phyloP scores from a whole-genome alignment of 2,329 filamentous ascomycete genomes.

The Fusarium staphyleae region DNA sequence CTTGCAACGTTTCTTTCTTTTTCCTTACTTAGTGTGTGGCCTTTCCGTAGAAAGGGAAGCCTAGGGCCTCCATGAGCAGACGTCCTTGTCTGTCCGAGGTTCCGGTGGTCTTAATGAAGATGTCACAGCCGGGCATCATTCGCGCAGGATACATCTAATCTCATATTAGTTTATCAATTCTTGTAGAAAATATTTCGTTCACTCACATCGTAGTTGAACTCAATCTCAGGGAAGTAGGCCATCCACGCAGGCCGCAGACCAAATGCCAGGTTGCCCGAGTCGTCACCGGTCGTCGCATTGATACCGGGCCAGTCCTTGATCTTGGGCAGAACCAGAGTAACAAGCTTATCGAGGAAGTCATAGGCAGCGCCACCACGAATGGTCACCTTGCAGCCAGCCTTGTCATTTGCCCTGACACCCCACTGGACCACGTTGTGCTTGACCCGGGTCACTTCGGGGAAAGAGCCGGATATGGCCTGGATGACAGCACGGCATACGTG shows the following conservation, averaged over 20 bases:
- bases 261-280: constrained; percentile 84
- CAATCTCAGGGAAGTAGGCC: constrained; percentile 89
- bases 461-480: constrained; percentile 83
- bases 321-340: constrained; percentile 89
- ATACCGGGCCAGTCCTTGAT: constrained; percentile 95
- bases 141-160: constrained; percentile 64
- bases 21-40: constrained; percentile 50
- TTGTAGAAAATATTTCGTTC: neutral
- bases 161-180: constrained; percentile 15
- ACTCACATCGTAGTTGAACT: constrained; percentile 92
- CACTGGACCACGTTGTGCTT: constrained; percentile 77
- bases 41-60: constrained; percentile 80
- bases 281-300: constrained; percentile 74
- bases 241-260: constrained; percentile 80
- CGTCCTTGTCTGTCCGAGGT: constrained; percentile 85
- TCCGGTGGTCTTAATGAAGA: constrained; percentile 84
- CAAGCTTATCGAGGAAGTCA: constrained; percentile 87
- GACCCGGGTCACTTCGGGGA: constrained; percentile 73
- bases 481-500: constrained; percentile 84
- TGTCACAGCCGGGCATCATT: constrained; percentile 86
- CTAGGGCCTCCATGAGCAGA: constrained; percentile 63
- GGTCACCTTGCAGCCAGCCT: constrained; percentile 78
- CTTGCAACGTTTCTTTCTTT: constrained; percentile 4
- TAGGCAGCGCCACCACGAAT: constrained; percentile 82
- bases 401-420: constrained; percentile 73